Evolutionary conservation across 2,329 filamentous ascomycete species (phyloP), one percentile per base, ranked within the genome.

Genomic region (Trichoderma lentiforme): DNA sequence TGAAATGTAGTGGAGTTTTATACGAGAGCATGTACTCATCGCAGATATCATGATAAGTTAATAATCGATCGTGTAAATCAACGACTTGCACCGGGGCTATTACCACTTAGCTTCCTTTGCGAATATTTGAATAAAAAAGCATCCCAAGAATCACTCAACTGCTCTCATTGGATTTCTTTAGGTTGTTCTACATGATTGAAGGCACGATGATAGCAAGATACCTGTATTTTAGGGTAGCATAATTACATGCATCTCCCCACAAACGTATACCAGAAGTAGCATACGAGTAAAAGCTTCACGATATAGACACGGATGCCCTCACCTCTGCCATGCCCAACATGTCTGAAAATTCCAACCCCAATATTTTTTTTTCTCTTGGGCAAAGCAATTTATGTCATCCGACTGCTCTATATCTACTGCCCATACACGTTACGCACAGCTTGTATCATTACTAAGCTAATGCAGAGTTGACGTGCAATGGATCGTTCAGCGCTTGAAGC

Each of bases 61-160:
- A 21, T 21, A 11, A 21, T 51, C 8, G 0, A 21, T 11, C 9
- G 11, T 21, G 43, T 24, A 24, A 53, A 24, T 24, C 11, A 53
- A 53, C 5, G 1, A 24, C 21, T 53, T 53, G n/a, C 5, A 14
- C 47, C 6, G 14, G 47, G 3, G n/a, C 9, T 6, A n/a, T 6
- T 53, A 5, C 11, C 5, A 14, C 21, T 53, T 14, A 3, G 21
- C 7, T 24, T 24, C n/a, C 5, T 3, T 21, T 14, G 0, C 4
- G 1, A 24, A 21, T n/a, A 0, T 2, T 3, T 3, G 1, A 24
- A 51, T 7, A 11, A 6, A 24, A 24, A 2, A n/a, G 1, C 9
- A 24, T 12, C 9, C 0, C 3, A 53, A 53, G 47, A 53, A 24
- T 14, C 11, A 51, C 5, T 21, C 7, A 1, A 6, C 3, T 7